Conservation (phyloP, 257 asterid species). For the Asclepias syriaca region DNA sequence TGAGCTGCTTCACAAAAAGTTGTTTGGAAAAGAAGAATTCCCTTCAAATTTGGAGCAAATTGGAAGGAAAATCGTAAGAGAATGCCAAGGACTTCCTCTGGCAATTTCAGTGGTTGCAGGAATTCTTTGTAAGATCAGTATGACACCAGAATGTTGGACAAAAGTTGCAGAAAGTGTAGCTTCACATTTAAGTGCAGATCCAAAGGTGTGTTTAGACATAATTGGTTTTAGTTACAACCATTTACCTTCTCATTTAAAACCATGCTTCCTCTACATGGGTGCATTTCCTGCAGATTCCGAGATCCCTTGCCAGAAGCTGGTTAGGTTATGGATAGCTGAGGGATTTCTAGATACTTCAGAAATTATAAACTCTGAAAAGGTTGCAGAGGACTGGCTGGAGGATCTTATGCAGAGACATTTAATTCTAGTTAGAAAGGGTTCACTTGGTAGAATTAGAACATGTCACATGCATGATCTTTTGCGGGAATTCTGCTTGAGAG, state of each 20-base stretch:
- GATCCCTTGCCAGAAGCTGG: neutral
- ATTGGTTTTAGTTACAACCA: conserved; percentile 24
- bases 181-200: neutral
- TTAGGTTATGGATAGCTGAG: conserved; percentile 5
- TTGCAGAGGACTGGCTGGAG: conserved; percentile 32
- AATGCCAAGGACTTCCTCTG: conserved; percentile 15
- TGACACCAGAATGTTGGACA: neutral
- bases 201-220: conserved; percentile 14
- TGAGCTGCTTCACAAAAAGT: conserved; percentile 3
- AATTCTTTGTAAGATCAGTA: neutral
- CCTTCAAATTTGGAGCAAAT: neutral
- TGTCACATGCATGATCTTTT: conserved; percentile 34
- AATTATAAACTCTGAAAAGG: conserved; percentile 8
- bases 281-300: neutral
- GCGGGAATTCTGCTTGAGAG: conserved; percentile 33
- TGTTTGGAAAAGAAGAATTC: neutral
- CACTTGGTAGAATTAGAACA: conserved; percentile 25
- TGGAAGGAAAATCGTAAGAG: conserved; percentile 8
- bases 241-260: conserved; percentile 29
- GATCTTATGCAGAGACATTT: conserved; percentile 33
- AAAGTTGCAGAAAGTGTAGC: neutral
- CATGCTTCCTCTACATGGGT: neutral
- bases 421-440: conserved; percentile 21
- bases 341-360: conserved; percentile 22
- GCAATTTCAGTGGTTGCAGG: conserved; percentile 8